Evolutionary conservation across 169 alveolate genomes (phyloP).

Genomic region (Blepharisma undulans): DNA sequence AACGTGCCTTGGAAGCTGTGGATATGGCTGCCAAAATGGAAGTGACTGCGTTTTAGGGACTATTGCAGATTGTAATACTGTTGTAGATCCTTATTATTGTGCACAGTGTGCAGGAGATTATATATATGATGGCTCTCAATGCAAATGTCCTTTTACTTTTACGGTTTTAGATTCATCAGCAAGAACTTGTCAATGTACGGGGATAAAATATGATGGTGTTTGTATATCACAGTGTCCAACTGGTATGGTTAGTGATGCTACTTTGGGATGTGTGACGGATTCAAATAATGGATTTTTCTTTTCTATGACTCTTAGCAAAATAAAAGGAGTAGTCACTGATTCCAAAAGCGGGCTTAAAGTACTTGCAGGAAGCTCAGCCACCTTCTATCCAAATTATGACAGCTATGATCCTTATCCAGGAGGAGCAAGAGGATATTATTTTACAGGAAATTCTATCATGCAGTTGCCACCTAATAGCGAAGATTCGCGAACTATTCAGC

Average conservation of each 20-base stretch:
- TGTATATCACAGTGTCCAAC: not conserved
- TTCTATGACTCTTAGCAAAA: not conserved
- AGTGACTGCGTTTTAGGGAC: too few relatives aligned
- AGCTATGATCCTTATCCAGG: not conserved
- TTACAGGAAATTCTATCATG: not conserved
- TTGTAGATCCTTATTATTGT: too few relatives aligned
- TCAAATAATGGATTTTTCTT: not conserved
- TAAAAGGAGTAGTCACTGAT: not conserved
- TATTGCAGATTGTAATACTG: too few relatives aligned
- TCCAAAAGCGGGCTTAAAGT: not conserved
- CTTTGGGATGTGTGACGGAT: not conserved
- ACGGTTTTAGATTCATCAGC: too few relatives aligned
- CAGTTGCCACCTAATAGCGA: not conserved
- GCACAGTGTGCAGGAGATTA: too few relatives aligned
- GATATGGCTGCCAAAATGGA: too few relatives aligned
- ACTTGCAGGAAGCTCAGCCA: not conserved
- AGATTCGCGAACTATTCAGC: not conserved
- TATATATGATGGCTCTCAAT: too few relatives aligned
- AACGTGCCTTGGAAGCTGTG: too few relatives aligned
- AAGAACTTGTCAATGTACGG: too few relatives aligned
- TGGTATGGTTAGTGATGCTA: not conserved
- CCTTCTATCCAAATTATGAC: not conserved
- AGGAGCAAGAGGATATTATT: not conserved
- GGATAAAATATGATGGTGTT: too few relatives aligned
- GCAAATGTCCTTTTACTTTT: too few relatives aligned